Base-by-base conservation (phyloP, 2,329 filamentous ascomycete genomes). In the Calycina herbarum region DNA sequence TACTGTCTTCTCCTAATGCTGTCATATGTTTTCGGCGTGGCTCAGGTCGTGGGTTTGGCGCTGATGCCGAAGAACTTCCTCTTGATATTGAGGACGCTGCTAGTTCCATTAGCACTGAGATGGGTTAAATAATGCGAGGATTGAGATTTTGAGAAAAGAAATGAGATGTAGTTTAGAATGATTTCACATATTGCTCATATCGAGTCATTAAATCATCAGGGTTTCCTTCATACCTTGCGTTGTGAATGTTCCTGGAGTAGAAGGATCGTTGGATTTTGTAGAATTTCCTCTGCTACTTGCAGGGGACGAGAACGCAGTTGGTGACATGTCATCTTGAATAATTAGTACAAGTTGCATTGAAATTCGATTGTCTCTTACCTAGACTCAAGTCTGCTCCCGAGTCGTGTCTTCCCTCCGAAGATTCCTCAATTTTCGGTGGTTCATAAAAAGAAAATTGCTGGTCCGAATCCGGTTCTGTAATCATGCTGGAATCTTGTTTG, bases 391-490 rank as follows among this genome's bases (percentile, higher is more conserved):
- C 38, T n/a, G 63, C 63, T 1, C 35, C 63, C 11, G 63, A 64
- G 42, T 64, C 63, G 45, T 64, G 63, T 33, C 48, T 59, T 6
- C 24, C 56, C 8, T 63, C 56, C 2, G 17, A 10, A 33, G 11
- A n/a, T 17, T 58, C 56, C 11, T 45, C 61, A 20, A 38, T 24
- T 29, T 48, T 51, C 24, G 57, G 38, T 24, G 24, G 24, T 27
- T 48, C 63, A 31, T 61, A 64, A 27, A 64, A 64, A 17, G 48
- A 29, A 35, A 64, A 64, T 24, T 64, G 33, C 15, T 29, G 45
- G n/a, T 61, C 63, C 29, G 24, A 15, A 27, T 61, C 58, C n/a
- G 58, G 29, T 2, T 33, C 29, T 7, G 5, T 35, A 10, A 40
- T 27, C 31, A 57, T 60, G 17, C 20, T 61, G 15, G 63, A 57